Evolutionary conservation across 2,329 filamentous ascomycete genomes (phyloP).

Genomic region (Sporothrix curviconia): DNA sequence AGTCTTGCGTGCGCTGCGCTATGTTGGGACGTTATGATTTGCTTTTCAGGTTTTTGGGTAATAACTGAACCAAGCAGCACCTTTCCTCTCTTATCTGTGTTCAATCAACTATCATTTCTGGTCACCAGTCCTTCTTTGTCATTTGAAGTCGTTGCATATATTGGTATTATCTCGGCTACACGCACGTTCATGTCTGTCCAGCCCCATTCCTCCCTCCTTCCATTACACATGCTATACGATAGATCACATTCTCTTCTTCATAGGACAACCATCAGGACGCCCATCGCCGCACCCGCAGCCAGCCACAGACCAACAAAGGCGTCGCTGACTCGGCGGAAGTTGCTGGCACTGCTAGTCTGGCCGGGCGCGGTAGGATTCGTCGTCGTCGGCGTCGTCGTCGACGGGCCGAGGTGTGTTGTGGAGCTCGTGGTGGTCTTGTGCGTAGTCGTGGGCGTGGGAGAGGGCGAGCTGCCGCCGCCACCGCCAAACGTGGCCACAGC

Average conservation of each 20-base stretch:
- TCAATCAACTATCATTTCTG: neutral
- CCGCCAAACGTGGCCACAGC: neutral
- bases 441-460: neutral
- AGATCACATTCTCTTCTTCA: neutral
- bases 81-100: too few relatives aligned
- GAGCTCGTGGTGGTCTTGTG: neutral
- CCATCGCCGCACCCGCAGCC: neutral
- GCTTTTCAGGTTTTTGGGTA: neutral
- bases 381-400: neutral
- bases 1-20: neutral
- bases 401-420: neutral
- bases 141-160: neutral
- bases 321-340: neutral
- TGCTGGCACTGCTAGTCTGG: neutral
- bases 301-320: neutral
- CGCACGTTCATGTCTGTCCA: neutral
- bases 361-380: neutral
- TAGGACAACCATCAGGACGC: constrained; percentile 9
- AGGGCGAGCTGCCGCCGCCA: neutral
- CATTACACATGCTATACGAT: neutral
- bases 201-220: neutral
- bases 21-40: neutral
- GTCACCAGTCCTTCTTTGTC: neutral
- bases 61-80: too few relatives aligned
- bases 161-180: neutral